Conservation (phyloP, 345 rosid genomes). For the Hibiscus syriacus region DNA sequence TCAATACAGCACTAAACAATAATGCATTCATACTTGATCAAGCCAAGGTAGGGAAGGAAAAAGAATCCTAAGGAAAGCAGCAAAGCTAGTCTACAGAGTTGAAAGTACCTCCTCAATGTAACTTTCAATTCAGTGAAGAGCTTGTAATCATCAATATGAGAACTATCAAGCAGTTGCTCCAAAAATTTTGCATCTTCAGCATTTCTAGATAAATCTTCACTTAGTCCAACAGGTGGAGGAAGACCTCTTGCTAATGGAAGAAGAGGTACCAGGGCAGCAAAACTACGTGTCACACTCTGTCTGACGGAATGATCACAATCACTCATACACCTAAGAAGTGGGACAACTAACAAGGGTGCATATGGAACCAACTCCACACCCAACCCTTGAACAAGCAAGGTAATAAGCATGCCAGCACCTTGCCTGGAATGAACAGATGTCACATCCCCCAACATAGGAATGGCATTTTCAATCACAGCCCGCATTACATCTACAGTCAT, state of each 20-base stretch:
- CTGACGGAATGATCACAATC: slow-evolving; percentile 90
- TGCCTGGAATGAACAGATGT: slow-evolving; percentile 81
- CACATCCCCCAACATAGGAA: slow-evolving; percentile 88
- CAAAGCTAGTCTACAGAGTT: neutral
- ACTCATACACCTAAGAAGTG: slow-evolving; percentile 95
- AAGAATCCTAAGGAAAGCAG: slow-evolving; percentile 3
- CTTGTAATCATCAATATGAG: slow-evolving; percentile 94
- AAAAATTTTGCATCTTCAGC: slow-evolving; percentile 83
- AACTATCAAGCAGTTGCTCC: slow-evolving; percentile 95
- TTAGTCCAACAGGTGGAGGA: slow-evolving; percentile 68
- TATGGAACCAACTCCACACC: slow-evolving; percentile 87
- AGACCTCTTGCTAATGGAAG: slow-evolving; percentile 92
- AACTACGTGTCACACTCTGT: slow-evolving; percentile 95
- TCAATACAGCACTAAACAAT: neutral
- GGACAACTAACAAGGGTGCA: slow-evolving; percentile 92
- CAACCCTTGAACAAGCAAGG: slow-evolving; percentile 88
- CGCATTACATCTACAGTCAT: slow-evolving; percentile 71
- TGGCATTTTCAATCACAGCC: slow-evolving; percentile 79
- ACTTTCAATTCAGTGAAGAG: slow-evolving; percentile 88
- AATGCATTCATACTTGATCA: neutral
- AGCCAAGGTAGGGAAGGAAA: slow-evolving; percentile 3
- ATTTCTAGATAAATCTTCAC: slow-evolving; percentile 59
- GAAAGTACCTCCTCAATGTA: slow-evolving; percentile 68
- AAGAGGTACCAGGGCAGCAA: slow-evolving; percentile 96
- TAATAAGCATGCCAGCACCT: slow-evolving; percentile 97